Base-by-base conservation (phyloP, 495 filamentous ascomycete genomes). In the Penicillium fimorum region DNA sequence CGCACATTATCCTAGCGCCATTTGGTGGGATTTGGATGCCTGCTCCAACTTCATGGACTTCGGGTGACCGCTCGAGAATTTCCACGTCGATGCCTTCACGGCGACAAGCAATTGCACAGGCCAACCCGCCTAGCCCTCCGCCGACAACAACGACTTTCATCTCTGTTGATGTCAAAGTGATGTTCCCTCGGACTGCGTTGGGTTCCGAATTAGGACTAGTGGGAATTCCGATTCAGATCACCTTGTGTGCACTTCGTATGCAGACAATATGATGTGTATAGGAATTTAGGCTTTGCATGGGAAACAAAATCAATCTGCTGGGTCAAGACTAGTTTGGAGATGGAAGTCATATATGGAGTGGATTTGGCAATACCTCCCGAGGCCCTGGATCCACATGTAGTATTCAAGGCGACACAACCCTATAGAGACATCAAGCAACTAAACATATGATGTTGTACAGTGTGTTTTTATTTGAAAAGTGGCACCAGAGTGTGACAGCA, bases 11-110 rank as follows among this genome's bases (percentile, higher is more conserved):
- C 29, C 76, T 70, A 9, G 67, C 66, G 20, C 71, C 76, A 61
- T 83, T 83, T 7, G 81, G 81, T 3, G 80, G 79, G 45, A 83
- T 68, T 56, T 83, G 81, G 10, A 83, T 70, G 7, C 81, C 80
- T 6, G 78, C 78, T 38, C 69, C 64, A 27, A 80, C 74, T 62
- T 84, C 77, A 24, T 68, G 71, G 33, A 84, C 69, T 29, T 76
- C 72, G 30, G 65, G 54, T 5, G 81, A 76, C 25, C 72, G 65
- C 59, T 89, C 86, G 20, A 88, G 75, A n/a, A 89, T 66, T 0
- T 65, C 67, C 12, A 87, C 82, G 17, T 70, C 54, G 59, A 87
- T 79, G 24, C 82, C 83, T 27, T 78, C 72, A 20, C 81, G 76
- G 8, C 74, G 68, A 60, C 77, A 73, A 5, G 81, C 68, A 57